Evolutionary conservation across 345 rosid species (phyloP).

Genomic region (Eucalyptus erythrocorys): DNA sequence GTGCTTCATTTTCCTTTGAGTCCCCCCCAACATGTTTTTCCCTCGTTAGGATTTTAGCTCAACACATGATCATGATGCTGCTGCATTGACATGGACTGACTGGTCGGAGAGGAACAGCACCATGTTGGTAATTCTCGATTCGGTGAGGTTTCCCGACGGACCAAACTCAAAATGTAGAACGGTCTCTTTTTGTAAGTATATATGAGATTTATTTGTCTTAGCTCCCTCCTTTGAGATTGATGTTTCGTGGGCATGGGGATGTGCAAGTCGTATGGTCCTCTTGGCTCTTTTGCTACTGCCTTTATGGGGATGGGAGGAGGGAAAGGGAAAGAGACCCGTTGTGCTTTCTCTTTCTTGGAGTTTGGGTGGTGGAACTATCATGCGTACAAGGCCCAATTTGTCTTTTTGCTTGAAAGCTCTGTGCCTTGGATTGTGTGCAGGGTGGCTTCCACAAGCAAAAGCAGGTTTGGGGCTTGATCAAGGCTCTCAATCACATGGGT

Average conservation of each 20-base stretch:
- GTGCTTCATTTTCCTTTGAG: conserved; percentile 70
- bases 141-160: background rate
- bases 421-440: background rate
- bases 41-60: background rate
- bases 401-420: background rate
- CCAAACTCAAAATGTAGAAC: background rate
- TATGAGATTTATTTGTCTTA: background rate
- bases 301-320: background rate
- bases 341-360: background rate
- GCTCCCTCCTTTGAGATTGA: background rate
- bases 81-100: background rate
- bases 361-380: background rate
- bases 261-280: background rate
- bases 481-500: background rate
- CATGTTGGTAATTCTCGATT: background rate
- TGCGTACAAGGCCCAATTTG: background rate
- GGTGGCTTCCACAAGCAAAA: background rate
- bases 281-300: background rate
- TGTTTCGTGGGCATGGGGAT: background rate
- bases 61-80: background rate
- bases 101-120: background rate
- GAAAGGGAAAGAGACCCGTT: background rate
- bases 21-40: background rate
- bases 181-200: background rate
- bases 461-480: background rate